Percentiles rank a stretch among this genome's conserved stretches.
Evolutionary conservation across 2,329 filamentous ascomycete genomes (phyloP).

Genomic region (Colletotrichum theobromicola): DNA sequence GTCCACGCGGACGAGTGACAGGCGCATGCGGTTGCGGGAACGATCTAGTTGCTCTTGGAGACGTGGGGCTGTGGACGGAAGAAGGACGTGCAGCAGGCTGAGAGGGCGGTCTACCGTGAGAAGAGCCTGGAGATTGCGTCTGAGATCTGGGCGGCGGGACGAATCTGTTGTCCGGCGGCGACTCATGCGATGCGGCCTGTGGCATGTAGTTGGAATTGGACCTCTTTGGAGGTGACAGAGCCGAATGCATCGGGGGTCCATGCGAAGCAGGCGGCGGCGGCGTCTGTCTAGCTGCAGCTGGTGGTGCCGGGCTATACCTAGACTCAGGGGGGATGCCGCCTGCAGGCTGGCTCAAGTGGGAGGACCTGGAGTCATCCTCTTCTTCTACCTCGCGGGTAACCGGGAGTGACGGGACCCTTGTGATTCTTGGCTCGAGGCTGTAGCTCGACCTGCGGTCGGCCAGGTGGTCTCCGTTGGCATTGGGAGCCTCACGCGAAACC

Average conservation of each 20-base stretch:
- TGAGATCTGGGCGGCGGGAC: slow-evolving; percentile 63
- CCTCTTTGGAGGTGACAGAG: slow-evolving; percentile 63
- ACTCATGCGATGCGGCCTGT: slow-evolving; percentile 27
- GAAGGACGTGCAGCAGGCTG: slow-evolving; percentile 60
- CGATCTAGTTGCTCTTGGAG: slow-evolving; percentile 33
- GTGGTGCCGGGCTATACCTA: slow-evolving; percentile 42
- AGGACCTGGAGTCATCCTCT: slow-evolving; percentile 44
- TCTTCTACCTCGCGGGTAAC: slow-evolving; percentile 69
- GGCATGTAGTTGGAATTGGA: slow-evolving; percentile 57
- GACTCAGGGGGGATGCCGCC: slow-evolving; percentile 33
- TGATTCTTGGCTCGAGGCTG: slow-evolving; percentile 60
- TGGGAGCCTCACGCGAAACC: slow-evolving; percentile 36
- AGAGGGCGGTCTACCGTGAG: slow-evolving; percentile 41
- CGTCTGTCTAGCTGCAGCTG: slow-evolving; percentile 45
- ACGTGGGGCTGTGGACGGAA: slow-evolving; percentile 52
- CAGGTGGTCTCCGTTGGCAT: slow-evolving; percentile 44
- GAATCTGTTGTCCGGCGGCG: slow-evolving; percentile 44
- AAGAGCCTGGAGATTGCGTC: slow-evolving; percentile 64
- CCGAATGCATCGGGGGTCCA: slow-evolving; percentile 40
- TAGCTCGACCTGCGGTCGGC: slow-evolving; percentile 56
- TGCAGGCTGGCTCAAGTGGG: background rate
- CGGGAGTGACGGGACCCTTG: slow-evolving; percentile 62
- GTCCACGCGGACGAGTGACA: slow-evolving; percentile 50
- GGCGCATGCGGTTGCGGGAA: slow-evolving; percentile 31
- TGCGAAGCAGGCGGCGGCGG: slow-evolving; percentile 54